Evolutionary conservation across 768 basidiomycete species (phyloP).

Genomic region (Lactifluus subvellereus): DNA sequence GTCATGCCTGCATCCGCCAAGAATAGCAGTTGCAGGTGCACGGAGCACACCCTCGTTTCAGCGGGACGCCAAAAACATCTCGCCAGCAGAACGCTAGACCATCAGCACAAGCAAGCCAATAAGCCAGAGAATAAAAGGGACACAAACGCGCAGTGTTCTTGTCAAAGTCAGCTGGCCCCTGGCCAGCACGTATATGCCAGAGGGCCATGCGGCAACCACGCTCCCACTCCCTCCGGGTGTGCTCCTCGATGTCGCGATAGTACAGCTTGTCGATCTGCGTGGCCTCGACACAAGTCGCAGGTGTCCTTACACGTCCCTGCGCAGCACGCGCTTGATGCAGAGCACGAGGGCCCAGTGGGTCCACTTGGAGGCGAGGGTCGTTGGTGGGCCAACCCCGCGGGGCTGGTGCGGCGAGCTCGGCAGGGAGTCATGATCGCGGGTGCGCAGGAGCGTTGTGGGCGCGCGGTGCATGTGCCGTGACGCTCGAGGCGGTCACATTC

Average conservation of each 20-base stretch:
- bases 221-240: conserved; percentile 16
- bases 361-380: conserved; percentile 18
- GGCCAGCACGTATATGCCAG: conserved; percentile 6
- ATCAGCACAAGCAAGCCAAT: not conserved
- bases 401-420: conserved; percentile 19
- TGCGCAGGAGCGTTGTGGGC: not conserved
- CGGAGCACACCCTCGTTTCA: conserved; percentile 33
- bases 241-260: conserved; percentile 17
- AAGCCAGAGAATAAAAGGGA: not conserved
- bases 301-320: conserved; percentile 16
- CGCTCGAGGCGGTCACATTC: conserved; percentile 20
- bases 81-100: not conserved
- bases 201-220: conserved; percentile 3
- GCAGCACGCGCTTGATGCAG: conserved; percentile 17
- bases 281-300: conserved; percentile 17
- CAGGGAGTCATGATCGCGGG: conserved; percentile 8
- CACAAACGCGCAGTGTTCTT: conserved; percentile 6
- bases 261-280: conserved; percentile 14
- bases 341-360: conserved; percentile 13
- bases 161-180: not conserved
- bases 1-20: conserved; percentile 36
- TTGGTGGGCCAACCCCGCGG: conserved; percentile 1
- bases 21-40: conserved; percentile 31
- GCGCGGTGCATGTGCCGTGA: conserved; percentile 1
- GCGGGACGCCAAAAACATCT: conserved; percentile 37